Base-by-base conservation (phyloP, 2,329 filamentous ascomycete genomes). In the Beauveria brongniartii region DNA sequence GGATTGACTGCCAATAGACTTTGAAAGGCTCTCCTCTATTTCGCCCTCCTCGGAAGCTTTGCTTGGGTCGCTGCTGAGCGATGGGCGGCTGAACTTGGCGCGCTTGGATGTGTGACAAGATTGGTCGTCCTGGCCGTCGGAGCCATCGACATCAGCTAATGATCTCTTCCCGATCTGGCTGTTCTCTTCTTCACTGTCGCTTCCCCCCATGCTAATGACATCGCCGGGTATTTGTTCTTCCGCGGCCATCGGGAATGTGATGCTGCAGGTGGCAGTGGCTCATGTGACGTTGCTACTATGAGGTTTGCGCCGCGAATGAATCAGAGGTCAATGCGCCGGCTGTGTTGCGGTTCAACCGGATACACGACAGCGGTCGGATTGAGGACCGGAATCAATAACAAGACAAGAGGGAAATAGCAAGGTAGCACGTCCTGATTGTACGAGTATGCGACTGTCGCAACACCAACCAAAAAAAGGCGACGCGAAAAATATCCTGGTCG, bases 41-140 rank as follows among this genome's bases (percentile, higher is more conserved):
- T 75, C 70, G 24, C 72, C 72, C 61, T 74, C 73, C 58, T 75
- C 72, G 20, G 67, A 67, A 54, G 63, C 65, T 18, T 62, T 61
- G 47, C 56, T 56, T 44, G 44, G 47, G 24, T 63, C 30, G 30
- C 69, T 69, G 63, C 69, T 70, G 10, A 64, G 58, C 22, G 62
- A 61, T 22, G 40, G 34, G 40, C 62, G 37, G 10, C 14, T 58
- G 22, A 55, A 41, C 18, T 53, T 55, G 9, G 55, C 14, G 20
- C 57, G 53, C 28, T 63, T 61, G 28, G 60, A 55, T 5, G 56
- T 26, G 22, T 60, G 44, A 28, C 53, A 62, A 9, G 54, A 30
- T 16, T 51, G 56, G n/a, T 63, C 63, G 61, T 44, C 63, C 64
- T 44, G 59, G 63, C 61, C 34, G 8, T 57, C 61, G 6, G 63